These are phyloP conservation scores for Artemisia argyi DNA, from an alignment of 129 eudicot genomes.

Conservation along the genomic window DNA sequence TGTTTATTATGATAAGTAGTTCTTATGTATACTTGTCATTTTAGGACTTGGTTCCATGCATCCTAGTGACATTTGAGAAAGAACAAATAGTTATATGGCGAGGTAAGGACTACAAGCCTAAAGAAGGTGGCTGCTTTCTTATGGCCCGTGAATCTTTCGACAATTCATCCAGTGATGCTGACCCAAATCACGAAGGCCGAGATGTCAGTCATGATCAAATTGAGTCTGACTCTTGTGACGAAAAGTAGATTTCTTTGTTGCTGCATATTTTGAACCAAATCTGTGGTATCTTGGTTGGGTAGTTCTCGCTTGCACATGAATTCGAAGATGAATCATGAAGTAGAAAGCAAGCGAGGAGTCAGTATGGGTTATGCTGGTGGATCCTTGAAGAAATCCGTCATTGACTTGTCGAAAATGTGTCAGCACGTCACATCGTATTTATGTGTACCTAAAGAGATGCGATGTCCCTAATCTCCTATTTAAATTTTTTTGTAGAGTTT, in stretches of 20 bases:
- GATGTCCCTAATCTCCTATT: not conserved
- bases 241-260: constrained; percentile 16
- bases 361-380: not conserved
- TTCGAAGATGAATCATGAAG: constrained; percentile 7
- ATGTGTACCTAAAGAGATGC: not conserved
- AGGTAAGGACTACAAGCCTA: constrained; percentile 62
- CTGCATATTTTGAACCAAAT: constrained; percentile 11
- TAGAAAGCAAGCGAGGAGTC: constrained; percentile 9
- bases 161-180: constrained; percentile 25
- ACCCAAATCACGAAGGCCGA: constrained; percentile 18
- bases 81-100: constrained; percentile 95
- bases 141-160: constrained; percentile 50
- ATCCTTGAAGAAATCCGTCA: constrained; percentile 13
- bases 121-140: constrained; percentile 54
- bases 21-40: not conserved
- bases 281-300: constrained; percentile 7
- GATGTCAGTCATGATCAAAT: constrained; percentile 16
- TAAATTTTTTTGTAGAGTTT: not conserved
- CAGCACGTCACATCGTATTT: not conserved
- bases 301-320: constrained; percentile 15
- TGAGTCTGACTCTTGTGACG: constrained; percentile 45
- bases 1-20: constrained; percentile 4
- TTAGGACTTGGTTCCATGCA: constrained; percentile 92
- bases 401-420: not conserved
- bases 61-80: constrained; percentile 80